phyloP scores from a whole-genome alignment of 768 basidiomycete genomes.

The Xerocomellus chrysenteron region DNA sequence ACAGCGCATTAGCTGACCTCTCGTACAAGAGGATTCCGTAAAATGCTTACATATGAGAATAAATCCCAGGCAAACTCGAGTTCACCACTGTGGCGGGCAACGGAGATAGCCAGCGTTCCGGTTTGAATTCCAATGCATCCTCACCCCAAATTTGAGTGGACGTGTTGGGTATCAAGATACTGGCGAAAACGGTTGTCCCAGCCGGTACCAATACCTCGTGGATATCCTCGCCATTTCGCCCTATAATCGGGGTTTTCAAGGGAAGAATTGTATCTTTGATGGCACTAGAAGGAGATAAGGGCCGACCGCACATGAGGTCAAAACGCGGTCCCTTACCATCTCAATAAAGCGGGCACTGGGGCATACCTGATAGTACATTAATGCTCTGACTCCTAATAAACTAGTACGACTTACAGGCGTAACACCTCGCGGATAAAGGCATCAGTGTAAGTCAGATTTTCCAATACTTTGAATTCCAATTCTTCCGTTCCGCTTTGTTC shows the following conservation, averaged over 20 bases:
- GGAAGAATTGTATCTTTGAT: neutral
- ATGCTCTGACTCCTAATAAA: neutral
- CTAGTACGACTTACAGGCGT: neutral
- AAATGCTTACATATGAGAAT: neutral
- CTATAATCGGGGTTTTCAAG: neutral
- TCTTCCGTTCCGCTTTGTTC: neutral
- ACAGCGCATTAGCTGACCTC: neutral
- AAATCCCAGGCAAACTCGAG: neutral
- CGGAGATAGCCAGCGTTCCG: neutral
- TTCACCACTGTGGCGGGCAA: neutral
- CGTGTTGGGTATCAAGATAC: neutral
- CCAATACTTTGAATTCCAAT: neutral
- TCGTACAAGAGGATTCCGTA: neutral
- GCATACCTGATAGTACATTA: no score
- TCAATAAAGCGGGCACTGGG: neutral
- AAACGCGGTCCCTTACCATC: neutral
- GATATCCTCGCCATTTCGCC: neutral
- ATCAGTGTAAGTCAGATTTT: neutral
- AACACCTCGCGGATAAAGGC: neutral
- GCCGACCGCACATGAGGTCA: neutral
- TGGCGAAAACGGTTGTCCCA: conserved; percentile 2
- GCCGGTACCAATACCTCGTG: neutral
- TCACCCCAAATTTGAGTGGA: conserved; percentile 4
- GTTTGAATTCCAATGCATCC: neutral
- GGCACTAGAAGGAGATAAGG: neutral